Conservation (phyloP, 257 asterid species). For the Cruciata laevipes region DNA sequence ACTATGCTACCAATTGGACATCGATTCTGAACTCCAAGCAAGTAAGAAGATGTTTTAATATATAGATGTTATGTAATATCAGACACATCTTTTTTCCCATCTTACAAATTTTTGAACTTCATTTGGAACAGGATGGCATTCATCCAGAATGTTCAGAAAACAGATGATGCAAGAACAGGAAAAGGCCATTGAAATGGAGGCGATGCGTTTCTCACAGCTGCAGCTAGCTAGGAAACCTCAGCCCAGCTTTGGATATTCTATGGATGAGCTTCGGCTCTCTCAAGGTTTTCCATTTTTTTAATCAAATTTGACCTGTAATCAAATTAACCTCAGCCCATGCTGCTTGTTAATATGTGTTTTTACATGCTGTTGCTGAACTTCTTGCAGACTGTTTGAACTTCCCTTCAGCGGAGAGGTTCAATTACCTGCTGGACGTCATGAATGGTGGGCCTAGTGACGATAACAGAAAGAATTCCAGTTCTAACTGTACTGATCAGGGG, state of each 20-base stretch:
- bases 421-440: conserved; percentile 31
- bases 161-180: conserved; percentile 48
- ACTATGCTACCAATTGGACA: conserved; percentile 26
- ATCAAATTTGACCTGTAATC: neutral
- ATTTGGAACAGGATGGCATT: conserved; percentile 41
- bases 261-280: conserved; percentile 40
- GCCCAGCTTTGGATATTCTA: conserved; percentile 32
- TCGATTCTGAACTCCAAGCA: conserved; percentile 41
- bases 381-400: conserved; percentile 40
- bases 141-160: conserved; percentile 38
- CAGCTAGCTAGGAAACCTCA: conserved; percentile 38
- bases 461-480: conserved; percentile 28
- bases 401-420: conserved; percentile 41
- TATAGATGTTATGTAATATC: neutral
- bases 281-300: conserved; percentile 33
- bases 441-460: conserved; percentile 43
- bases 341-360: neutral
- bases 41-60: conserved; percentile 27
- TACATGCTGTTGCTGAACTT: neutral
- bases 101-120: neutral
- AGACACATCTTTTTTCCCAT: neutral
- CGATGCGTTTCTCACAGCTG: conserved; percentile 50
- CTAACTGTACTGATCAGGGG: conserved; percentile 43
- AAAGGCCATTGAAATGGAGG: conserved; percentile 47
- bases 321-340: neutral